phyloP scores from a whole-genome alignment of 108 stramenopile genomes.

The Bacterosira constricta region DNA sequence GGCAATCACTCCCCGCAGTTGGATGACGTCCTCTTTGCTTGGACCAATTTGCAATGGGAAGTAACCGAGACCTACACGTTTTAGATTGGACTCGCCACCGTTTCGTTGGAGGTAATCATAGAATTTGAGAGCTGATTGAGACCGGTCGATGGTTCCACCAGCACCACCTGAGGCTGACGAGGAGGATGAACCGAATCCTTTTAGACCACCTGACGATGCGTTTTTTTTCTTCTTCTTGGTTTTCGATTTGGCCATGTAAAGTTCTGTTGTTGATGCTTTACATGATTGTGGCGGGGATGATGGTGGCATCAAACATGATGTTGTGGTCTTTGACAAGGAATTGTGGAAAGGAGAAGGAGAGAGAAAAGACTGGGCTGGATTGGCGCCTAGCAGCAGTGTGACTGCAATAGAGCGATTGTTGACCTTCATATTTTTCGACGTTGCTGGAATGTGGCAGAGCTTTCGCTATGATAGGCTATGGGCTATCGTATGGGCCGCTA shows the following conservation, averaged over 20 bases:
- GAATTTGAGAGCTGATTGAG: constrained; percentile 58
- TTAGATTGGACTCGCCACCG: constrained; percentile 63
- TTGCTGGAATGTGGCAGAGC: too few species aligned
- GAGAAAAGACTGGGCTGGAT: background rate
- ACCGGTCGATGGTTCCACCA: constrained; percentile 56
- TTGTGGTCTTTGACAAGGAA: background rate
- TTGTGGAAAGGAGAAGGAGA: background rate
- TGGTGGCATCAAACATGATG: background rate
- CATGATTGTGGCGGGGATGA: background rate
- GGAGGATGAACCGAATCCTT: constrained; percentile 51
- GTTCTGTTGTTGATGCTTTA: background rate
- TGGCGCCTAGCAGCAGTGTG: background rate
- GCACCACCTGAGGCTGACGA: constrained; percentile 24
- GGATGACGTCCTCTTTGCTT: constrained; percentile 2
- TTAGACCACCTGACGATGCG: constrained; percentile 22
- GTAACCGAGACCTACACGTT: constrained; percentile 60
- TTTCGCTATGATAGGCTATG: too few species aligned
- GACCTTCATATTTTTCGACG: too few species aligned
- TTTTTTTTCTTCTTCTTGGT: constrained; percentile 23
- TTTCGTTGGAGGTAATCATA: constrained; percentile 59
- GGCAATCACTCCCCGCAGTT: constrained; percentile 73
- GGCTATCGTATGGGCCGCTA: too few species aligned
- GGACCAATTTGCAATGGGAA: constrained; percentile 42
- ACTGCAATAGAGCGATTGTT: too few species aligned
- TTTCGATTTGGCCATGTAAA: constrained; percentile 43